Percentiles rank a stretch among this genome's conserved stretches.
phyloP scores from a whole-genome alignment of 169 alveolate genomes.

The Babesia ovis region DNA sequence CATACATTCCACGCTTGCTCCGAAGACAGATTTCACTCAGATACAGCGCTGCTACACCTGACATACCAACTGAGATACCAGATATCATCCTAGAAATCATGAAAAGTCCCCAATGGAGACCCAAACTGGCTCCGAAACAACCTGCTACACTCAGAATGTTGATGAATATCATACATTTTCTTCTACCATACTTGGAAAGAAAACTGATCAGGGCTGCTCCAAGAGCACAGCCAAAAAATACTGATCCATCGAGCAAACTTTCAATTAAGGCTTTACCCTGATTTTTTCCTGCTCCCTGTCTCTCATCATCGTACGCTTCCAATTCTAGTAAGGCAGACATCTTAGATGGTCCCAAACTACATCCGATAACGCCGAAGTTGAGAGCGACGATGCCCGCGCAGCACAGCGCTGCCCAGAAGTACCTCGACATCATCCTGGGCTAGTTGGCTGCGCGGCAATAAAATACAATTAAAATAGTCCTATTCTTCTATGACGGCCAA shows the following conservation, averaged over 20 bases:
- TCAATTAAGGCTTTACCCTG: conserved; percentile 15
- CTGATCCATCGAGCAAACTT: conserved; percentile 63
- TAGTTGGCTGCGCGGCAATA: not conserved
- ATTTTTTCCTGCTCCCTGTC: conserved; percentile 1
- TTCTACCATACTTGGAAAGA: conserved; percentile 66
- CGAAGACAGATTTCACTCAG: conserved; percentile 82
- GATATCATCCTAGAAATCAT: conserved; percentile 74
- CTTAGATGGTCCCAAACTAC: conserved; percentile 67
- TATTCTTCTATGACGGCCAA: no score
- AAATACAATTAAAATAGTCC: no score
- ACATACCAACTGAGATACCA: conserved; percentile 83
- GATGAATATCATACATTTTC: conserved; percentile 58
- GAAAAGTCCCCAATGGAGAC: conserved; percentile 61
- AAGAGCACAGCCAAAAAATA: conserved; percentile 74
- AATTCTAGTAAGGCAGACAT: conserved; percentile 66
- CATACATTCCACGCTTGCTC: conserved; percentile 77
- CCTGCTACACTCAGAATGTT: conserved; percentile 59
- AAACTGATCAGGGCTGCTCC: conserved; percentile 69
- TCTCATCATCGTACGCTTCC: conserved; percentile 58
- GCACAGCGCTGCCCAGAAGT: conserved; percentile 22
- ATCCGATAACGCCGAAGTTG: conserved; percentile 69
- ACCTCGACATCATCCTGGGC: not conserved
- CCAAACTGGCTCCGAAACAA: conserved; percentile 56
- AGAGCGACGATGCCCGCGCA: conserved; percentile 71
- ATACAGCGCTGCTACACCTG: conserved; percentile 82